These are phyloP conservation scores for Talaromyces pinophilus DNA, from an alignment of 2,329 filamentous ascomycete genomes.

Conservation along the genomic window DNA sequence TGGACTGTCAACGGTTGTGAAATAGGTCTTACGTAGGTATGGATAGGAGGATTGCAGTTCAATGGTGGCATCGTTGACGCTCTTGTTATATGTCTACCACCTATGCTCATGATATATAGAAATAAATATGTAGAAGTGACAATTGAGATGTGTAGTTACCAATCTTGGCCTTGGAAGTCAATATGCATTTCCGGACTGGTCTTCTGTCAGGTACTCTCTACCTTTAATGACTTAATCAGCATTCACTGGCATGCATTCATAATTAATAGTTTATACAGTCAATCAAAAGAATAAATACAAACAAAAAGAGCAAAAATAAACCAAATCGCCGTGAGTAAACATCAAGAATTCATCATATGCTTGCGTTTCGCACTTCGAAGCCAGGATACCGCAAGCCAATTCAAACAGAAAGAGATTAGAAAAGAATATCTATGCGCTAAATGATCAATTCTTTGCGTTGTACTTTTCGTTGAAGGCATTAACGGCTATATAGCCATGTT, in stretches of 20 bases:
- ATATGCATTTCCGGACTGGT: no score
- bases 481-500: slow-evolving; percentile 50
- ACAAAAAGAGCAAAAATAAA: neutral
- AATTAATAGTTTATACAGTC: slow-evolving; percentile 12
- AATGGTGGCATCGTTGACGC: no score
- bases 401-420: neutral
- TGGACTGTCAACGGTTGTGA: neutral
- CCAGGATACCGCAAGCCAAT: neutral
- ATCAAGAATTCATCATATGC: neutral
- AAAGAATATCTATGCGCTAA: slow-evolving; percentile 5
- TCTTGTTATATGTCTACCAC: no score
- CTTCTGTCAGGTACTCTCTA: no score
- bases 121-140: no score
- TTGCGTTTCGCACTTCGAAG: neutral
- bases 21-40: neutral
- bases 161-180: no score
- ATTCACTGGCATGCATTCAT: neutral
- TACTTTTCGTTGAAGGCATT: slow-evolving; percentile 69
- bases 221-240: neutral
- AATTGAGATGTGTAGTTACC: no score
- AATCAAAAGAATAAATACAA: neutral
- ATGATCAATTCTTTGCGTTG: slow-evolving; percentile 58
- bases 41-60: no score
- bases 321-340: slow-evolving; percentile 2
- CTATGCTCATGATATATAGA: no score